Evolutionary conservation across 441 rosid species (phyloP).

Genomic region (Brassica balearica): DNA sequence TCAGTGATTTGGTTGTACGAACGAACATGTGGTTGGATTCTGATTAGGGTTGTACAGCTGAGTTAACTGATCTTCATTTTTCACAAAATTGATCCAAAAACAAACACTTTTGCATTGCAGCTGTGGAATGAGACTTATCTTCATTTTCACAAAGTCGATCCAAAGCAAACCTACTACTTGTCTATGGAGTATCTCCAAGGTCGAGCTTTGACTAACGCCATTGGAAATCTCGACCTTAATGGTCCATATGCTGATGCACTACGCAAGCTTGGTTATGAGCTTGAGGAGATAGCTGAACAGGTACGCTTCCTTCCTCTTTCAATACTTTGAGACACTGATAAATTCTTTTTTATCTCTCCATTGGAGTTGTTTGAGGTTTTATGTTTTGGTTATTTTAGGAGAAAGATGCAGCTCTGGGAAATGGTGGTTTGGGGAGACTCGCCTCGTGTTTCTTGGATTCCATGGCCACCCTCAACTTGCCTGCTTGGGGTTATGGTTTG

Average conservation of each 20-base stretch:
- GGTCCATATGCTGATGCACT: slow-evolving; percentile 87
- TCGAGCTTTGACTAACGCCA: slow-evolving; percentile 88
- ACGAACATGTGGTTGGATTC: background rate
- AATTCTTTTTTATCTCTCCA: background rate
- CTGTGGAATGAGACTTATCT: slow-evolving; percentile 93
- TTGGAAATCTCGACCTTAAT: slow-evolving; percentile 78
- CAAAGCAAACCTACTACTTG: slow-evolving; percentile 92
- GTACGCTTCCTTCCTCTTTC: slow-evolving; percentile 47
- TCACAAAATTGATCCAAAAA: slow-evolving; percentile 68
- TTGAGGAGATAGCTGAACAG: slow-evolving; percentile 89
- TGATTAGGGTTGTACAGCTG: background rate
- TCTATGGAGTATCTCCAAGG: slow-evolving; percentile 99
- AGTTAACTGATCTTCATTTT: slow-evolving; percentile 53
- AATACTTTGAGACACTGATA: background rate
- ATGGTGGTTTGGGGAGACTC: slow-evolving; percentile 98
- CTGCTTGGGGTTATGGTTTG: slow-evolving; percentile 99
- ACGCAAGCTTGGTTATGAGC: slow-evolving; percentile 74
- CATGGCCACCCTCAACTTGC: slow-evolving; percentile 94
- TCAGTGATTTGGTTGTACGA: background rate
- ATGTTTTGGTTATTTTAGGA: slow-evolving; percentile 56
- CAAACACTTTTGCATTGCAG: slow-evolving; percentile 53
- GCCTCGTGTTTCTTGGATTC: slow-evolving; percentile 99
- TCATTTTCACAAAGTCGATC: slow-evolving; percentile 81
- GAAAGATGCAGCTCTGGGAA: slow-evolving; percentile 98
- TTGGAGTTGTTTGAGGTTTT: slow-evolving; percentile 30